Conservation (phyloP, 805 yeast species). For the Saccharomyces kudriavzevii region DNA sequence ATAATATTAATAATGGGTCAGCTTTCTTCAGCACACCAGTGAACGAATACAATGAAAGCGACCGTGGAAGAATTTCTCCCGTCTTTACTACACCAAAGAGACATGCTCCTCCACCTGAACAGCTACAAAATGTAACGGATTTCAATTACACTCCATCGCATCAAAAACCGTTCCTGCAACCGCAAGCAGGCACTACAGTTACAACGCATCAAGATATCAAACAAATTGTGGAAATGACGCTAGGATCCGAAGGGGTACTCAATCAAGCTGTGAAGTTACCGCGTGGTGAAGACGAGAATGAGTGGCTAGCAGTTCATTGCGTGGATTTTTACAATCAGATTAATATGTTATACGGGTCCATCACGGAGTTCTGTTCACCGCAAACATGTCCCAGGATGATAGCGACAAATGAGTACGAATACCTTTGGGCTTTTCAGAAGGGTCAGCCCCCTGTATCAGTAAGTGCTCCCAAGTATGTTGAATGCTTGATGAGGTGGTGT, state of each 20-base stretch:
- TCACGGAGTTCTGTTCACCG: slow-evolving; percentile 95
- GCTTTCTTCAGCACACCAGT: slow-evolving; percentile 6
- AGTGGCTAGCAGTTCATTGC: slow-evolving; percentile 97
- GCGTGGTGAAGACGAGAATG: slow-evolving; percentile 81
- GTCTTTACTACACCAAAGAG: not conserved
- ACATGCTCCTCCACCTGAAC: slow-evolving; percentile 1
- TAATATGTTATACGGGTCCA: slow-evolving; percentile 91
- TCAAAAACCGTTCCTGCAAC: slow-evolving; percentile 29
- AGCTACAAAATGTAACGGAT: slow-evolving; percentile 21
- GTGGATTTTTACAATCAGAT: slow-evolving; percentile 94
- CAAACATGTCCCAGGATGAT: slow-evolving; percentile 93
- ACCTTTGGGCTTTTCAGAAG: slow-evolving; percentile 85
- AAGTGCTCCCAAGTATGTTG: slow-evolving; percentile 93
- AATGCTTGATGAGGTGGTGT: slow-evolving; percentile 88
- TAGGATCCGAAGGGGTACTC: slow-evolving; percentile 85
- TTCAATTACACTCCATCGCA: slow-evolving; percentile 33
- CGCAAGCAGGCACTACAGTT: slow-evolving; percentile 32
- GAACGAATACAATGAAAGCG: not conserved
- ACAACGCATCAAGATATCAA: slow-evolving; percentile 67
- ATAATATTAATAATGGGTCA: not conserved
- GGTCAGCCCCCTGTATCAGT: slow-evolving; percentile 70
- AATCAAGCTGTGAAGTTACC: slow-evolving; percentile 92
- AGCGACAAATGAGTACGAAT: slow-evolving; percentile 95
- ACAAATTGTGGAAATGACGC: slow-evolving; percentile 85
- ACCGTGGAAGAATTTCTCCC: not conserved